A percentile compares a stretch with the other conserved stretches of the same genome.
Evolutionary conservation across 768 basidiomycete species (phyloP).

Genomic region (Kwoniella newhampshirensis): DNA sequence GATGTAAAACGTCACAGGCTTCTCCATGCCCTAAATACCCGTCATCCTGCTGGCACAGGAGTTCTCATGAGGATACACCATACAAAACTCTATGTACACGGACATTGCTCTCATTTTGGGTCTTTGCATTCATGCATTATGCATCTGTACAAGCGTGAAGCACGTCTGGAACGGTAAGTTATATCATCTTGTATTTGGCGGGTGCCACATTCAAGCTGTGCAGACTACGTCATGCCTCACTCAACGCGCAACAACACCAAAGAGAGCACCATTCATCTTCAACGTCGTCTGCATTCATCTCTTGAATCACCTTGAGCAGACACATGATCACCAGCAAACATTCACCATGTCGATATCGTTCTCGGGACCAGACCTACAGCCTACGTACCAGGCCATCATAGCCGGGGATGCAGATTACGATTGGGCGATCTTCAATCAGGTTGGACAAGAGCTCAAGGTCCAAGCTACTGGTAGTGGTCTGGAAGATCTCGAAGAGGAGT

Average conservation of each 20-base stretch:
- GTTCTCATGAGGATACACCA: neutral
- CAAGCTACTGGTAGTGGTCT: constrained; percentile 80
- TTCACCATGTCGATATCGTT: constrained; percentile 43
- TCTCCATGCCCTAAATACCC: no score
- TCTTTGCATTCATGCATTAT: no score
- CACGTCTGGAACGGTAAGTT: no score
- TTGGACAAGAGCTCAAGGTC: constrained; percentile 81
- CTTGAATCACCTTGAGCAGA: neutral
- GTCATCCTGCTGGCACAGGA: no score
- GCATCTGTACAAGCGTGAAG: no score
- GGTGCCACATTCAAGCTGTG: constrained; percentile 18
- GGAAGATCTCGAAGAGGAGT: constrained; percentile 89
- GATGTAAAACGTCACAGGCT: no score
- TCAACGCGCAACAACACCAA: constrained; percentile 3
- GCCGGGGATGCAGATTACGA: constrained; percentile 38
- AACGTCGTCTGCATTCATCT: neutral
- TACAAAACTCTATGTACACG: neutral
- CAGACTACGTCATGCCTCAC: constrained; percentile 18
- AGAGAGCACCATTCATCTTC: neutral
- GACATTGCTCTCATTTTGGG: neutral
- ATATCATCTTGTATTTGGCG: constrained; percentile 2
- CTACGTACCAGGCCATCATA: constrained; percentile 41
- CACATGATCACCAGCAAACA: neutral
- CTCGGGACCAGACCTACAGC: constrained; percentile 39
- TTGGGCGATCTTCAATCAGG: constrained; percentile 60